These are phyloP conservation scores for Aspergillus ruber DNA, from an alignment of 2,329 filamentous ascomycete genomes.

Conservation along the genomic window DNA sequence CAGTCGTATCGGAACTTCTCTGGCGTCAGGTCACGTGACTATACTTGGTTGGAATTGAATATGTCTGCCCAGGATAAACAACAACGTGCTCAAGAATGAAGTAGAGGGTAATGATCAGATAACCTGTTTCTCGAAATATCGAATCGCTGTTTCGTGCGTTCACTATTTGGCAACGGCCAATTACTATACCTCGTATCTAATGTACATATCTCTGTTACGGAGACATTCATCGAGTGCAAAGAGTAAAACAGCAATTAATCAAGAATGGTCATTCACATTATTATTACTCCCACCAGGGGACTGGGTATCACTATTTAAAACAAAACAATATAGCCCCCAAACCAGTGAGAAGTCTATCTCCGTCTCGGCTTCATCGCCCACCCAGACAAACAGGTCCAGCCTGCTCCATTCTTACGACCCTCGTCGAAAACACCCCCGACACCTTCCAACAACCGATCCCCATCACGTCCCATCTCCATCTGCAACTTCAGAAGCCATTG, in stretches of 20 bases:
- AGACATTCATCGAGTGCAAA: not conserved
- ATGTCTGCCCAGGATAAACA: no score
- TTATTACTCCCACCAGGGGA: not conserved
- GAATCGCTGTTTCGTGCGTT: no score
- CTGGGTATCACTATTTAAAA: not conserved
- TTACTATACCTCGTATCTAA: no score
- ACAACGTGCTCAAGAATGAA: no score
- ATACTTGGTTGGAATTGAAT: not conserved
- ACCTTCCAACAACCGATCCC: constrained; percentile 48
- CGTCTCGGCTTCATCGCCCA: constrained; percentile 49
- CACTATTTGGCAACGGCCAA: no score
- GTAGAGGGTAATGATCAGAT: no score
- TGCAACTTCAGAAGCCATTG: constrained; percentile 88
- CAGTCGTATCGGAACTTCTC: not conserved
- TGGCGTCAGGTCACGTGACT: not conserved
- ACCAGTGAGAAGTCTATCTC: constrained; percentile 4
- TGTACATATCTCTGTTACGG: no score
- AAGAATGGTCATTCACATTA: not conserved
- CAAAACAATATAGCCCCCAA: not conserved
- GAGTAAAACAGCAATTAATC: not conserved
- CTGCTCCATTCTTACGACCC: constrained; percentile 51
- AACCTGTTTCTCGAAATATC: no score
- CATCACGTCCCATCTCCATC: constrained; percentile 70
- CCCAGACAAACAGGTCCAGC: constrained; percentile 56
- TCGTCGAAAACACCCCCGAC: constrained; percentile 55